Evolutionary conservation across 345 rosid species (phyloP).

Genomic region (Nasturtium officinale): DNA sequence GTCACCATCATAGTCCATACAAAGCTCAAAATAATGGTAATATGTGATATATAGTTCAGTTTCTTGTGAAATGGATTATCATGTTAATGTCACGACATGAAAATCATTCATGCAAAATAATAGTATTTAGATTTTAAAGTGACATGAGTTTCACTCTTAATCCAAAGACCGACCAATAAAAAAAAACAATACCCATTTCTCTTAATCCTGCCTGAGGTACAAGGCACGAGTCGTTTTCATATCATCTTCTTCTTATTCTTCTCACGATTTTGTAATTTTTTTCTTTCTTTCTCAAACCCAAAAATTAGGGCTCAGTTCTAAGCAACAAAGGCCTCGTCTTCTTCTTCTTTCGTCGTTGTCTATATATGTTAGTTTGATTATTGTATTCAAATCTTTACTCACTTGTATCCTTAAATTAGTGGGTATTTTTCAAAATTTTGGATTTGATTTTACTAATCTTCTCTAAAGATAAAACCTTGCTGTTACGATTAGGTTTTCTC

Average conservation of each 20-base stretch:
- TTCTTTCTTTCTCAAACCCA: not conserved
- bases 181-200: not conserved
- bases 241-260: slow-evolving; percentile 9
- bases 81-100: no score
- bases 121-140: not conserved
- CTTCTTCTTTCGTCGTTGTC: slow-evolving; percentile 5
- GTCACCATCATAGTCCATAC: no score
- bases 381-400: slow-evolving; percentile 6
- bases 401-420: slow-evolving; percentile 4
- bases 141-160: not conserved
- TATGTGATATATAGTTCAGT: no score
- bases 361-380: slow-evolving; percentile 9
- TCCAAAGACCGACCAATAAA: not conserved
- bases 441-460: slow-evolving; percentile 14
- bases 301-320: slow-evolving; percentile 28
- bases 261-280: not conserved
- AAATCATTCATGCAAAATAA: no score
- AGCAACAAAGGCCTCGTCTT: not conserved
- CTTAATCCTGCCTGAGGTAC: no score
- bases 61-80: no score
- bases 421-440: slow-evolving; percentile 10
- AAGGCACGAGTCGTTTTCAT: no score
- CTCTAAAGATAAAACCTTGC: slow-evolving; percentile 9
- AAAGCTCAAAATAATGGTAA: no score
- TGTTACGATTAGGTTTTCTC: slow-evolving; percentile 7